Conservation (phyloP, 805 yeast genomes). For the Myxozyma neotropica region DNA sequence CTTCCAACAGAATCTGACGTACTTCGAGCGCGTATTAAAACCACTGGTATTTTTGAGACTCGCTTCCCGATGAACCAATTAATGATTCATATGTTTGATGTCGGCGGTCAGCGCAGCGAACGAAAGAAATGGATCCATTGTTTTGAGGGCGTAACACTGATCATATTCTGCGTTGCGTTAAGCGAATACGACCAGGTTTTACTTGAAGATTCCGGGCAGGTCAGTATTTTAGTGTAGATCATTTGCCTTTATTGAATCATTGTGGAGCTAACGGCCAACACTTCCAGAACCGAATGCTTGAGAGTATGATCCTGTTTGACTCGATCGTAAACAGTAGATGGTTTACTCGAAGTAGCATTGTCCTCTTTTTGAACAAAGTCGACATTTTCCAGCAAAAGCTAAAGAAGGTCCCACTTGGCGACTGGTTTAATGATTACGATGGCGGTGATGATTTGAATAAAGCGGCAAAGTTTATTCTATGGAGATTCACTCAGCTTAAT, state of each 20-base stretch:
- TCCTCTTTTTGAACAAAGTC: slow-evolving; percentile 83
- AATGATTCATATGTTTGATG: slow-evolving; percentile 71
- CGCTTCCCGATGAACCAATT: slow-evolving; percentile 72
- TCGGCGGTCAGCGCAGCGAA: slow-evolving; percentile 95
- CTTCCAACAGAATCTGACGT: slow-evolving; percentile 77
- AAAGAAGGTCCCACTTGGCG: slow-evolving; percentile 76
- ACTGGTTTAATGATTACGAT: slow-evolving; percentile 79
- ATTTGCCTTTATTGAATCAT: background rate
- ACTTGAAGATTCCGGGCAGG: slow-evolving; percentile 68
- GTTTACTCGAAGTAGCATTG: slow-evolving; percentile 86
- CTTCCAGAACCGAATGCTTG: slow-evolving; percentile 67
- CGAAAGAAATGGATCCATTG: slow-evolving; percentile 97
- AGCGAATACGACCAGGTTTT: slow-evolving; percentile 89
- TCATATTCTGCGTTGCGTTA: slow-evolving; percentile 87
- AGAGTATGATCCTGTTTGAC: slow-evolving; percentile 80
- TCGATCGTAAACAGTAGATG: slow-evolving; percentile 90
- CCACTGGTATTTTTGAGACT: slow-evolving; percentile 88
- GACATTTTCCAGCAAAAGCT: slow-evolving; percentile 87
- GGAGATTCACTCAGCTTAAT: slow-evolving; percentile 86
- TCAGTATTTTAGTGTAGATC: background rate
- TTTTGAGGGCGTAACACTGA: slow-evolving; percentile 86
- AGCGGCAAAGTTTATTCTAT: slow-evolving; percentile 87
- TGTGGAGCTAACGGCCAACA: background rate
- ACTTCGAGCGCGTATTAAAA: slow-evolving; percentile 83
- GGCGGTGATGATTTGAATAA: slow-evolving; percentile 84